Evolutionary conservation across 306 rosid species (phyloP).

Genomic region (Hippophae tibetana): DNA sequence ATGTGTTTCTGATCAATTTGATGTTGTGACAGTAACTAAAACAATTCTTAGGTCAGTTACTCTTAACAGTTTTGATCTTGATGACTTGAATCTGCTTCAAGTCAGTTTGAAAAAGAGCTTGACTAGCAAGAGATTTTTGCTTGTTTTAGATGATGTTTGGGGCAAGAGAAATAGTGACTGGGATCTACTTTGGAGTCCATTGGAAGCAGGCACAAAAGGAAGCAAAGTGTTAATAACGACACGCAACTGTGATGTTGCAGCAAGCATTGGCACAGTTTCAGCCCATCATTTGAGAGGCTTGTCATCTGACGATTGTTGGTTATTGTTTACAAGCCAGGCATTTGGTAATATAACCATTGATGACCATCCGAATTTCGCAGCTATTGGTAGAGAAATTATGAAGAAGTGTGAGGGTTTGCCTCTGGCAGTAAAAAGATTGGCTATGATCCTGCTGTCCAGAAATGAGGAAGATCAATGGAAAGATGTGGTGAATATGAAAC

Average conservation of each 20-base stretch:
- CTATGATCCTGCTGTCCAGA: constrained; percentile 27
- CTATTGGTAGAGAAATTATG: constrained; percentile 26
- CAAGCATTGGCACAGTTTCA: constrained; percentile 25
- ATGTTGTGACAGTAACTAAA: constrained; percentile 30
- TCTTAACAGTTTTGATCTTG: constrained; percentile 13
- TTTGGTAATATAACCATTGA: constrained; percentile 14
- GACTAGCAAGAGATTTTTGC: constrained; percentile 26
- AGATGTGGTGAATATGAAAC: constrained; percentile 20
- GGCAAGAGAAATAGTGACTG: constrained; percentile 32
- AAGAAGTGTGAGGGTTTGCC: constrained; percentile 41
- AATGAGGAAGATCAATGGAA: constrained; percentile 30
- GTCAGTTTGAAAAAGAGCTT: constrained; percentile 25
- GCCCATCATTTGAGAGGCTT: constrained; percentile 21
- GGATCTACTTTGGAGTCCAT: constrained; percentile 35
- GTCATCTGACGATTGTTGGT: constrained; percentile 32
- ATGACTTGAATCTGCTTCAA: constrained; percentile 44
- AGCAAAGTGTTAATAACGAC: constrained; percentile 48
- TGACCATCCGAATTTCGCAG: constrained; percentile 13
- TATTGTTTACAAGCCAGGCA: constrained; percentile 32
- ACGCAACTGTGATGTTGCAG: constrained; percentile 28
- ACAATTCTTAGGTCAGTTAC: constrained; percentile 25
- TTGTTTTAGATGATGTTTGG: constrained; percentile 41
- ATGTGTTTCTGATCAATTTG: constrained; percentile 25
- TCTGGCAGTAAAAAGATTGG: constrained; percentile 33
- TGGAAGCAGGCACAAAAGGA: constrained; percentile 25